phyloP scores from a whole-genome alignment of 257 asterid genomes.

The Capsicum pubescens region DNA sequence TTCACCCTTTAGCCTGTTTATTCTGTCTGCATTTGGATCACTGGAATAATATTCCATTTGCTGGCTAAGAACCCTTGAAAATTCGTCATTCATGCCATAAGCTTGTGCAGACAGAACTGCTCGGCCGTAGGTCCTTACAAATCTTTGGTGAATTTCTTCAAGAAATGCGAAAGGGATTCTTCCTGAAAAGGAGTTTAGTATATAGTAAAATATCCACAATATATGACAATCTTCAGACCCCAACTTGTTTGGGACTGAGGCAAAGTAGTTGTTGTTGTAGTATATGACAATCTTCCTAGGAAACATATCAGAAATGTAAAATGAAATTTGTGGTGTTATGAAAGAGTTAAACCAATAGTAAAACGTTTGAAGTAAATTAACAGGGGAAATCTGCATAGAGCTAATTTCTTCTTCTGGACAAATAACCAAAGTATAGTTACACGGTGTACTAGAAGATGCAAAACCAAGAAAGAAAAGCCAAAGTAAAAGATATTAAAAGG shows the following conservation, averaged over 20 bases:
- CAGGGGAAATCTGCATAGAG: neutral
- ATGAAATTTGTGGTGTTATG: neutral
- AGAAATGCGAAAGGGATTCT: slow-evolving; percentile 97
- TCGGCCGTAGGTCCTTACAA: slow-evolving; percentile 94
- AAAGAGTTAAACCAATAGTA: neutral
- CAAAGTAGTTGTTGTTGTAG: too few relatives aligned
- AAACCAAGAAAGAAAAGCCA: neutral
- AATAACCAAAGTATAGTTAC: neutral
- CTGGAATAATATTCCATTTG: slow-evolving; percentile 91
- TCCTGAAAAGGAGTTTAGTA: slow-evolving; percentile 45
- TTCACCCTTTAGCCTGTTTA: slow-evolving; percentile 93
- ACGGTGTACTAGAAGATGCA: neutral
- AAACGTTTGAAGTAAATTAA: neutral
- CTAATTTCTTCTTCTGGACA: neutral
- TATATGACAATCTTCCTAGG: neutral
- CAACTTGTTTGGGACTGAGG: too few relatives aligned
- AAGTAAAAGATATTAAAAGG: neutral
- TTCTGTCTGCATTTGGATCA: slow-evolving; percentile 98
- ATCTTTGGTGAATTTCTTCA: slow-evolving; percentile 94
- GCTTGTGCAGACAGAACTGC: slow-evolving; percentile 96
- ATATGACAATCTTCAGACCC: neutral
- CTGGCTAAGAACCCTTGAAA: slow-evolving; percentile 93
- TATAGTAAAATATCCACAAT: slow-evolving; percentile 8
- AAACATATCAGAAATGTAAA: neutral
- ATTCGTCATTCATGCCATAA: slow-evolving; percentile 98